Evolutionary conservation across 306 rosid genomes (phyloP), one percentile per base, ranked within the genome.

Genomic region (Erythrophleum fordii): DNA sequence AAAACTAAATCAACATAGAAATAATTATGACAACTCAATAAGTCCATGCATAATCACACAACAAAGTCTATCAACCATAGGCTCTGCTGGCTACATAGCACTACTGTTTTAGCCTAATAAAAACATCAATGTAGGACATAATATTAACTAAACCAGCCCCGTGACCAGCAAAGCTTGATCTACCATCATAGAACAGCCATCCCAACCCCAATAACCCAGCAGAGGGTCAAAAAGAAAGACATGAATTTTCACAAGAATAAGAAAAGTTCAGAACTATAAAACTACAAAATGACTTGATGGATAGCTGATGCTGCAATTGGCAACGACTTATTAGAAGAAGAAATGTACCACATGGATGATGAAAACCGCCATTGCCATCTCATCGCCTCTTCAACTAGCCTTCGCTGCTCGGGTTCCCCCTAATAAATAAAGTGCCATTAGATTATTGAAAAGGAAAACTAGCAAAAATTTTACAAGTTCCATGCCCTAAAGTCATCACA

Each of bases 401-500:
- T 73, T 84, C 48, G 87, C 80, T 25, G 86, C 84, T 46, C 85
- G 88, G 79, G 86, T 72, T 66, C 91, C 88, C 70, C 92, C 97
- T 93, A 49, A 60, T 28, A 77, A 66, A 80, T 61, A 60, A 82
- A 67, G 39, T 42, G 60, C 20, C 73, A 75, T 77, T 82, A 77
- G 53, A 80, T 68, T 75, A 83, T 75, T 75, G 76, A 42, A 45
- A 60, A 73, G 76, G 83, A 65, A 17, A 11, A 67, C 73, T 48
- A 70, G 25, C 69, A 71, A 52, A 41, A 45, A 68, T 34, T 53
- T 17, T 48, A 76, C 48, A 77, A 44, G 52, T 29, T 76, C 51
- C 41, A 76, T 44, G 23, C 69, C 42, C 37, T 34, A 26, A 74
- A n/a, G 22, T 62, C 69, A 79, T 70, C 61, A 70, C 31, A 62